Percentiles rank a stretch among this genome's conserved stretches.
Conservation (phyloP, 129 eudicot species). For the Escallonia herrerae region DNA sequence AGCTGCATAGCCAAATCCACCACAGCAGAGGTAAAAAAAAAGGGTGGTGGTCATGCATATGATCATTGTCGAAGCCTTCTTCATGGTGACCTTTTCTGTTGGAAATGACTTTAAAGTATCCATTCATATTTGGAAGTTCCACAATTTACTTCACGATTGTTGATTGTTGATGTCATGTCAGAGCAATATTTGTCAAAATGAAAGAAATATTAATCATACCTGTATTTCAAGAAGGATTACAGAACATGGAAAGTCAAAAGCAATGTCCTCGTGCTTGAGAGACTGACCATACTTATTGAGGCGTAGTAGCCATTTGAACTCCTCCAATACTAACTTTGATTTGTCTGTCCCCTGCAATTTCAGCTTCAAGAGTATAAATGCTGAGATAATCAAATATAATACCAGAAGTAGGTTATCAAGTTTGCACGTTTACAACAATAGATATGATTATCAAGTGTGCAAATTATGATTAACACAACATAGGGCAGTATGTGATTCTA, state of each 20-base stretch:
- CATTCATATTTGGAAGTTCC: conserved; percentile 22
- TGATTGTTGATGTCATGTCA: neutral
- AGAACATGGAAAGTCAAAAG: conserved; percentile 61
- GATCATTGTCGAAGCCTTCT: conserved; percentile 53
- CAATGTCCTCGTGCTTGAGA: conserved; percentile 79
- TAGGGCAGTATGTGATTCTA: too few species aligned
- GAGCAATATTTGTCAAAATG: too few species aligned
- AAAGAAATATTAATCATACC: too few species aligned
- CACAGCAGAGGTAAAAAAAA: conserved; percentile 72
- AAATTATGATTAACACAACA: too few species aligned
- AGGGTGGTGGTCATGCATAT: conserved; percentile 34
- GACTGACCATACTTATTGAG: conserved; percentile 67
- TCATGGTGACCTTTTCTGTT: conserved; percentile 61
- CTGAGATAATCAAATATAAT: too few species aligned
- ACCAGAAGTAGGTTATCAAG: too few species aligned
- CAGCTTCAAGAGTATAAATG: neutral
- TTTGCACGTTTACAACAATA: too few species aligned
- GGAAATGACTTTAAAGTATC: conserved; percentile 74
- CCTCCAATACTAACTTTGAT: conserved; percentile 67
- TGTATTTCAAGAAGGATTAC: too few species aligned
- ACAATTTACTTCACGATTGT: too few species aligned
- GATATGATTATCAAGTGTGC: too few species aligned
- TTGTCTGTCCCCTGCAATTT: conserved; percentile 52
- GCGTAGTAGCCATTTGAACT: conserved; percentile 37
- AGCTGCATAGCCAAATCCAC: conserved; percentile 79